Conservation (phyloP, 2,329 filamentous ascomycete genomes). For the Pseudocercospora fijiensis region DNA sequence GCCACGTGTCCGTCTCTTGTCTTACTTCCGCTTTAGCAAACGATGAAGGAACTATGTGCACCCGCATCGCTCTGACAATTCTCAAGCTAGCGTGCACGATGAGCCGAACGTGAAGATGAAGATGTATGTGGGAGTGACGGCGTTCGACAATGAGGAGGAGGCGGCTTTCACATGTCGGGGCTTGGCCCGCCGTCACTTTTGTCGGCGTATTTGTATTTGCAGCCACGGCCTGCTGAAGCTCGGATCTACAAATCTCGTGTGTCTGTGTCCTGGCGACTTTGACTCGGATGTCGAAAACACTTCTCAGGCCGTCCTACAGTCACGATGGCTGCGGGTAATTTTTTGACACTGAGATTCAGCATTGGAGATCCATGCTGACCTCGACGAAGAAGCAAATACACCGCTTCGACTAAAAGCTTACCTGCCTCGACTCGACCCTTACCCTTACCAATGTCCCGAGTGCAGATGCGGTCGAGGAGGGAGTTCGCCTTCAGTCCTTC, state of each 20-base stretch:
- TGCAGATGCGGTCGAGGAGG: background rate
- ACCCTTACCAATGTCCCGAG: background rate
- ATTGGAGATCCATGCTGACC: background rate
- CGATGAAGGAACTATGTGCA: background rate
- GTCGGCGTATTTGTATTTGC: no score
- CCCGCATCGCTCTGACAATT: no score
- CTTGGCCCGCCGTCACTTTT: background rate
- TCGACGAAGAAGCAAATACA: background rate
- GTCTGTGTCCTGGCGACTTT: background rate
- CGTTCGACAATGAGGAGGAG: no score
- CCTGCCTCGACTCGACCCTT: background rate
- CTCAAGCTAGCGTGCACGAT: no score
- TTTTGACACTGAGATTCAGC: no score
- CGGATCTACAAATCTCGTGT: background rate
- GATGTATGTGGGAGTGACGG: no score
- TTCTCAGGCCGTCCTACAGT: background rate
- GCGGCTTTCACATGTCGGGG: background rate
- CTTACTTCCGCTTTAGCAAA: background rate
- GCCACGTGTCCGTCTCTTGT: background rate
- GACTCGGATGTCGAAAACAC: background rate
- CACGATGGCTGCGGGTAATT: background rate
- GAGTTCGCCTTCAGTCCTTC: no score
- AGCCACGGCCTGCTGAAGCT: background rate
- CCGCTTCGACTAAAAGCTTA: background rate
- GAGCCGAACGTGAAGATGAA: no score